phyloP scores from a whole-genome alignment of 805 yeast species.

The Tetrapisispora arboricola region DNA sequence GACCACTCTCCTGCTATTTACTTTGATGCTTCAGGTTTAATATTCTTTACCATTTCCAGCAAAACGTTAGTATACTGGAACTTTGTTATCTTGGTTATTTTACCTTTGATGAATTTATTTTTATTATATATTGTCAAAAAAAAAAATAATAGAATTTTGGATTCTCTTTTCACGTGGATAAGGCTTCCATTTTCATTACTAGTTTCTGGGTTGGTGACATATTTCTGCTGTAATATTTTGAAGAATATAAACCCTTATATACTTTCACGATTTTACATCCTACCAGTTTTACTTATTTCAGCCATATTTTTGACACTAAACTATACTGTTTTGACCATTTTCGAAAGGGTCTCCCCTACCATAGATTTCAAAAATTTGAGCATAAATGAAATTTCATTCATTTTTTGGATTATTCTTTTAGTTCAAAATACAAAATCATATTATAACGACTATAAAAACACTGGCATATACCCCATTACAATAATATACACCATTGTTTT shows the following conservation, averaged over 20 bases:
- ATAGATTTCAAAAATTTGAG: conserved; percentile 52
- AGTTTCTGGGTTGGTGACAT: conserved; percentile 34
- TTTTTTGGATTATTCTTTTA: conserved; percentile 49
- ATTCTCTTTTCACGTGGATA: conserved; percentile 26
- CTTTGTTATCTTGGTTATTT: conserved; percentile 38
- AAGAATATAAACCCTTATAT: conserved; percentile 37
- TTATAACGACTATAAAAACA: conserved; percentile 34
- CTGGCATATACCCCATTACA: conserved; percentile 43
- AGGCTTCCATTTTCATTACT: conserved; percentile 52
- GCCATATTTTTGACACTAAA: conserved; percentile 43
- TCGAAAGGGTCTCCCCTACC: conserved; percentile 34
- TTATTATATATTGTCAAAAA: neutral
- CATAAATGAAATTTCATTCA: conserved; percentile 42
- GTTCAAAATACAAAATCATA: conserved; percentile 41
- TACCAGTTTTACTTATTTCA: conserved; percentile 42
- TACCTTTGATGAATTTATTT: conserved; percentile 38
- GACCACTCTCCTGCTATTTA: conserved; percentile 41
- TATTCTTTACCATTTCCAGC: conserved; percentile 45
- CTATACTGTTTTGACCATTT: conserved; percentile 40
- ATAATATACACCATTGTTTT: neutral
- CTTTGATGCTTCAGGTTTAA: conserved; percentile 53
- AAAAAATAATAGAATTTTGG: neutral
- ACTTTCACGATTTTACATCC: conserved; percentile 39
- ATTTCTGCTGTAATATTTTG: conserved; percentile 33
- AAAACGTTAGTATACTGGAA: conserved; percentile 42